Evolutionary conservation across 768 basidiomycete species (phyloP), one percentile per base, ranked within the genome.

Genomic region (Naganishia onofrii): DNA sequence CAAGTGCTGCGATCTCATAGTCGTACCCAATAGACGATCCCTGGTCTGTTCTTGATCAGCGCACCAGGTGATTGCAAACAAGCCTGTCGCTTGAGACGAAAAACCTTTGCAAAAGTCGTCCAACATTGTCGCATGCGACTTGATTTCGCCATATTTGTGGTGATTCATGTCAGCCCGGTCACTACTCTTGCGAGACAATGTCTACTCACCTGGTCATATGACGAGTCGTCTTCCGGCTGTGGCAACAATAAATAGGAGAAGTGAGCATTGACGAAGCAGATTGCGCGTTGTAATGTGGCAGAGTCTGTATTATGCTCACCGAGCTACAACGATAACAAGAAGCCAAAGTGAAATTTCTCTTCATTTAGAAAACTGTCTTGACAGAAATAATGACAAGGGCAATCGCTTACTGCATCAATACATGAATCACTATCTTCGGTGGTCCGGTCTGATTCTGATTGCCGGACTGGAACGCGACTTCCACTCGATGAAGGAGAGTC

Each of bases 11-110:
- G 34, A n/a, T 58, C 19, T 34, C 57, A 23, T 2, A 23, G 7
- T 29, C 60, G 5, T 63, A 63, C 60, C 60, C 12, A 63, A 28
- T 28, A 63, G 15, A 19, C 60, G 60, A 63, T 63, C 60, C 38
- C 60, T 31, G 15, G 34, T 44, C 23, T 63, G 60, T 26, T 63
- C 38, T 29, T 44, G 38, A 29, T 36, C 23, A 19, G 38, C 13
- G 38, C 38, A 44, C 60, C 36, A 63, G 36, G 60, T 63, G 17
- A 44, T 36, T 13, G 60, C 38, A 17, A 36, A 63, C 0, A 63
- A 42, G 38, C 28, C 19, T n/a, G n/a, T 63, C 34, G 10, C 23
- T 26, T 63, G 38, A 5, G 8, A 44, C 23, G 60, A 63, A 15
- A 63, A 44, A 5, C 60, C 60, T 63, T 44, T 26, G n/a, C 26